A percentile compares a stretch with the other conserved stretches of the same genome.
phyloP scores from a whole-genome alignment of 257 asterid genomes.

The Craterostigma plantagineum region DNA sequence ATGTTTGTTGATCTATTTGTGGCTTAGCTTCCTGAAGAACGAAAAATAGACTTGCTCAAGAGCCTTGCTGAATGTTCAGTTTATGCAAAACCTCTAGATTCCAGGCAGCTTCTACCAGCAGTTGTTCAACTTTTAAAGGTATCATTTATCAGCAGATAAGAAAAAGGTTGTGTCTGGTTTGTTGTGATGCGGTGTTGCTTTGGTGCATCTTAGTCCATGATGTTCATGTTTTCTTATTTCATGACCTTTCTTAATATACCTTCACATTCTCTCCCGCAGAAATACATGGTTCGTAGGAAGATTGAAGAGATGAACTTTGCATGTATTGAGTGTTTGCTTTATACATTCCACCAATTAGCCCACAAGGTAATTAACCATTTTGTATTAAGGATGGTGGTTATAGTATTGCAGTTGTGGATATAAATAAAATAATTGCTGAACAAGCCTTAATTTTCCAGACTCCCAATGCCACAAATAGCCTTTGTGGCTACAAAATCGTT shows the following conservation, averaged over 20 bases:
- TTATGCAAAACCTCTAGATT: constrained; percentile 70
- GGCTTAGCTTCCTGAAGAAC: constrained; percentile 61
- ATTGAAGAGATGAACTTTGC: constrained; percentile 69
- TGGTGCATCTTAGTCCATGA: background rate
- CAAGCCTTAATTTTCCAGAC: constrained; percentile 25
- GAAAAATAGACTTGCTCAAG: constrained; percentile 69
- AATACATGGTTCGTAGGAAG: constrained; percentile 72
- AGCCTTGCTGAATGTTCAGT: constrained; percentile 72
- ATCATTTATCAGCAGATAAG: constrained; percentile 7
- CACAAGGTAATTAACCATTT: constrained; percentile 35
- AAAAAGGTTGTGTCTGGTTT: constrained; percentile 4
- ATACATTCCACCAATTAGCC: constrained; percentile 73
- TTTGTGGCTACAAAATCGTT: constrained; percentile 88
- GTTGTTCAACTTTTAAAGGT: constrained; percentile 86
- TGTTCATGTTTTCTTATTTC: background rate
- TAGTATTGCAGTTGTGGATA: no score
- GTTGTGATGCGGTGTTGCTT: constrained; percentile 5
- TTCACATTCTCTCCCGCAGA: constrained; percentile 25
- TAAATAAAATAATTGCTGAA: background rate
- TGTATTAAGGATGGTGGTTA: no score
- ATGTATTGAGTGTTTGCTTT: constrained; percentile 57
- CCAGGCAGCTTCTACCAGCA: constrained; percentile 75
- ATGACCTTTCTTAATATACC: constrained; percentile 1
- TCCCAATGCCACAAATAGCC: constrained; percentile 80
- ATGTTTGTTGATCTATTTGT: no score